Base-by-base conservation (phyloP, 2,329 filamentous ascomycete species). In the Cadophora malorum region DNA sequence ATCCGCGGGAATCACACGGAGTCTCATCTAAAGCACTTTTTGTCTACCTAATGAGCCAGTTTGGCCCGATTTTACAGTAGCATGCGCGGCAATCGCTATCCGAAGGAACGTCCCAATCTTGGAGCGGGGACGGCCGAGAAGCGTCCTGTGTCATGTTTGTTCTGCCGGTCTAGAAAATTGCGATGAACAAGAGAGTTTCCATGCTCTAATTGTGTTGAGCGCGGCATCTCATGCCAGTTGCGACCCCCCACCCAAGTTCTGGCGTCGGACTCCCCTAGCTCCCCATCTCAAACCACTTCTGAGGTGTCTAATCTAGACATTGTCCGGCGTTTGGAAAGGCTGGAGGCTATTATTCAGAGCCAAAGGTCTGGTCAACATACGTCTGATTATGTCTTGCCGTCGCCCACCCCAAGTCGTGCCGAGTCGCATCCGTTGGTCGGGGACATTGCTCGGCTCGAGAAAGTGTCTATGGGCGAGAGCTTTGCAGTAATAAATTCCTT, bases 101-200 rank as follows among this genome's bases (percentile, higher is more conserved):
- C 28, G 25, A 56, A n/a, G 10, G 25, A 52, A 25, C 49, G 49
- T 28, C 25, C 19, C n/a, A 52, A 38, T 38, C 41, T 16, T 45
- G 41, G 10, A 21, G 49, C 49, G 5, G 49, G 49, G 3, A 10
- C 9, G n/a, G 23, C 25, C n/a, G 49, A 52, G 49, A 52, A 33
- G 14, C 25, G 28, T 14, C 53, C 28, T 56, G 28, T 56, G 10
- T 56, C 53, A 9, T 35, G 28, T 31, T 6, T 35, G 6, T 56
- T 35, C 28, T 56, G 53, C 28, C 53, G 28, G 4, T 56, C 53
- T 8, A 56, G 53, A 35, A 56, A 56, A 16, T 25, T 56, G 16
- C 19, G 53, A 56, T 56, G 53, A 16, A 56, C 53, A 28, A 56
- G 53, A 35, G 53, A 56, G 12, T 56, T 56, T 33, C 53, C 53